Conservation (phyloP, 805 yeast genomes). For the Schwanniomyces yamadae region DNA sequence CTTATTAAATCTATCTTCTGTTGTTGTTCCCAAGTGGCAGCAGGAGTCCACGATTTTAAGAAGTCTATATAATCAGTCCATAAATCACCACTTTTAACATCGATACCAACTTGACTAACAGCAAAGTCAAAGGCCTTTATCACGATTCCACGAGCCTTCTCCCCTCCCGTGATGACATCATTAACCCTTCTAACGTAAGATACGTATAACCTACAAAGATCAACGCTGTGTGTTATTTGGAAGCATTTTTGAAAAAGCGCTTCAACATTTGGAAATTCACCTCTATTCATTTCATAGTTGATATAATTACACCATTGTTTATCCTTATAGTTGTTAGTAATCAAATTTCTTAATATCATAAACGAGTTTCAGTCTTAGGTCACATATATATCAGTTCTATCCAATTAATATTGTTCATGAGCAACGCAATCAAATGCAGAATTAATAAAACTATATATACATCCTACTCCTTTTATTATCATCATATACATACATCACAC, state of each 20-base stretch:
- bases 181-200: conserved; percentile 72
- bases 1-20: conserved; percentile 77
- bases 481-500: conserved; percentile 44
- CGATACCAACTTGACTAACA: conserved; percentile 72
- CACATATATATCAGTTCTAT: no score
- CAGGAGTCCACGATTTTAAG: conserved; percentile 74
- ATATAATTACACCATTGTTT: conserved; percentile 74
- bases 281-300: conserved; percentile 59
- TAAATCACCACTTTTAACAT: conserved; percentile 63
- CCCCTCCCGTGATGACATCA: conserved; percentile 76
- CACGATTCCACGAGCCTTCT: conserved; percentile 69
- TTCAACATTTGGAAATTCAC: conserved; percentile 67
- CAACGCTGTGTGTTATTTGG: conserved; percentile 59
- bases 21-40: conserved; percentile 79
- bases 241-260: conserved; percentile 63
- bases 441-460: conserved; percentile 72
- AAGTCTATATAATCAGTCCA: conserved; percentile 87
- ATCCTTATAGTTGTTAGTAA: conserved; percentile 27
- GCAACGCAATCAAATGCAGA: conserved; percentile 63
- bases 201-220: conserved; percentile 75
- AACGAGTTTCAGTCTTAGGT: no score
- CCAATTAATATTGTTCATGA: no score
- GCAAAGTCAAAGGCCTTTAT: conserved; percentile 85
- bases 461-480: conserved; percentile 27
- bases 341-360: no score